These are phyloP conservation scores for Scutellaria baicalensis DNA, from an alignment of 257 asterid genomes.

Conservation along the genomic window DNA sequence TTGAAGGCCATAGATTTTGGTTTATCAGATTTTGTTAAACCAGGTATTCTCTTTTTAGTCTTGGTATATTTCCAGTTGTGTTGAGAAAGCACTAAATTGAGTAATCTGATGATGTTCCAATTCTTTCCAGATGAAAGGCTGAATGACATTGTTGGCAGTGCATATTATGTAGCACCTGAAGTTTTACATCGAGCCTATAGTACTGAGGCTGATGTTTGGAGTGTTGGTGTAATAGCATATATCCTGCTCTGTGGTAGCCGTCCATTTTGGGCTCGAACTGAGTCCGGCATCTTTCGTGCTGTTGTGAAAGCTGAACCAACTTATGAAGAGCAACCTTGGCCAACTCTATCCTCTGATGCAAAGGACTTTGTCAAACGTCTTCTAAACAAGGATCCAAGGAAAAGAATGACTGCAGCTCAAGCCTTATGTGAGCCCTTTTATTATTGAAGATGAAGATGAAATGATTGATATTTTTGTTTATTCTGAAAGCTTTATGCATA, in stretches of 20 bases:
- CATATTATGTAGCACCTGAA: conserved; percentile 90
- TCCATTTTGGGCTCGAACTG: conserved; percentile 92
- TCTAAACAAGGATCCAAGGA: conserved; percentile 74
- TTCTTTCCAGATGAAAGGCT: conserved; percentile 67
- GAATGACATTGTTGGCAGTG: conserved; percentile 86
- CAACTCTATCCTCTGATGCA: conserved; percentile 61
- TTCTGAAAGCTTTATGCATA: not conserved
- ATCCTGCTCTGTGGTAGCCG: conserved; percentile 80
- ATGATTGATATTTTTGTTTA: not conserved
- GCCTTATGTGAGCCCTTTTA: conserved; percentile 55
- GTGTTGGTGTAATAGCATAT: conserved; percentile 81
- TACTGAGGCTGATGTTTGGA: conserved; percentile 91
- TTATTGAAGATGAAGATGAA: not conserved
- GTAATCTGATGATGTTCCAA: not conserved
- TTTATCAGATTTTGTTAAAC: conserved; percentile 79
- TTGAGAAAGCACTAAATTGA: not conserved
- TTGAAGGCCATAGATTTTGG: conserved; percentile 92
- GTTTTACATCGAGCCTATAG: conserved; percentile 76
- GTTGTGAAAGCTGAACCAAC: conserved; percentile 80
- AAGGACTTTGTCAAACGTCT: conserved; percentile 73
- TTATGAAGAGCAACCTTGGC: conserved; percentile 84
- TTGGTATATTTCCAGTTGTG: not conserved
- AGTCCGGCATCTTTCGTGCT: conserved; percentile 78
- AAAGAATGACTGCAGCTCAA: conserved; percentile 90
- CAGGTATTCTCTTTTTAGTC: conserved; percentile 38